These are phyloP conservation scores for Cucurbitaria berberidis DNA, from an alignment of 2,329 filamentous ascomycete genomes.

Conservation along the genomic window DNA sequence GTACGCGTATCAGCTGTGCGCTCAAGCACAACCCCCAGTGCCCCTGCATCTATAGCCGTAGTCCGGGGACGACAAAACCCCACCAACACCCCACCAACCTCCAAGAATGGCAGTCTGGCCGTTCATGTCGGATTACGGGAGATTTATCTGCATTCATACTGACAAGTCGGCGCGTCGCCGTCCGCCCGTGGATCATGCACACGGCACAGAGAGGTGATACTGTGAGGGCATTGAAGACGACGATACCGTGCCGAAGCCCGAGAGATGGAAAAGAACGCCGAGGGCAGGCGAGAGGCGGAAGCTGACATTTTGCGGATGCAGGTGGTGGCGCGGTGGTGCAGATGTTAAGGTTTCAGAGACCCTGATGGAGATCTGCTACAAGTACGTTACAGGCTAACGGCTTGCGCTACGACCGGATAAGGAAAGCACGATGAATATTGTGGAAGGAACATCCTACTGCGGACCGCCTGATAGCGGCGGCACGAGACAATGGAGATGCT, in stretches of 20 bases:
- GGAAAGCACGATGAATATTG: conserved; percentile 17
- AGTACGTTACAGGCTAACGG: conserved; percentile 22
- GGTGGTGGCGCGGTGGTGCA: conserved; percentile 28
- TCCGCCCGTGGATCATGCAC: conserved; percentile 15
- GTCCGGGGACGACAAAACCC: conserved; percentile 25
- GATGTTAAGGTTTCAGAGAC: conserved; percentile 13
- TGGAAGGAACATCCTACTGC: not conserved
- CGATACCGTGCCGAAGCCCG: conserved; percentile 11
- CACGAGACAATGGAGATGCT: not conserved
- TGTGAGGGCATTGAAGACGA: conserved; percentile 20
- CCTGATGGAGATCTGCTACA: conserved; percentile 28
- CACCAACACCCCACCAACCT: conserved; percentile 30
- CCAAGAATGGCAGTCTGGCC: conserved; percentile 11
- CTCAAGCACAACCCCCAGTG: conserved; percentile 18
- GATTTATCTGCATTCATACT: not conserved
- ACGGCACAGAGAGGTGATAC: conserved; percentile 16
- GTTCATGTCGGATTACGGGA: too few species aligned
- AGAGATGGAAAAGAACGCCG: conserved; percentile 12
- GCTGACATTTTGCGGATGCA: conserved; percentile 5
- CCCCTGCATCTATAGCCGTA: conserved; percentile 26
- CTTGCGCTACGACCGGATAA: conserved; percentile 10
- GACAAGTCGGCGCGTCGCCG: conserved; percentile 13
- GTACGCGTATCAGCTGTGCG: conserved; percentile 25
- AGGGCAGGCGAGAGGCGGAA: conserved; percentile 10
- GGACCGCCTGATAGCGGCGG: not conserved